Percentiles rank a stretch among this genome's conserved stretches.
Conservation (phyloP, 352 stramenopile genomes). For the Pythium dissotocum region DNA sequence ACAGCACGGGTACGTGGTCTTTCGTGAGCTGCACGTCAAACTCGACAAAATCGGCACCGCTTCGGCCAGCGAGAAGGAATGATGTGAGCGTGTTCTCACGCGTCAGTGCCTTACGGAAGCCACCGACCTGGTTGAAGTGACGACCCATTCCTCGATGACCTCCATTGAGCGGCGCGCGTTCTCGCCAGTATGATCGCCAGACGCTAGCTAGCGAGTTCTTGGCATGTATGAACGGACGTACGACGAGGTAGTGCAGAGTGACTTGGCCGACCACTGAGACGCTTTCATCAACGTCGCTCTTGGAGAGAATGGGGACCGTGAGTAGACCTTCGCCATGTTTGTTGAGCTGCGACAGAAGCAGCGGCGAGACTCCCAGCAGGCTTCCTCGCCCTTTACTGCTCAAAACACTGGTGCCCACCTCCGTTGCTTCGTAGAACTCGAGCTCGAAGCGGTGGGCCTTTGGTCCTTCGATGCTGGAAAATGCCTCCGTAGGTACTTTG, state of each 20-base stretch:
- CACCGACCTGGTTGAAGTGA: slow-evolving; percentile 69
- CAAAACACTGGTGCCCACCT: slow-evolving; percentile 9
- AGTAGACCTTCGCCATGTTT: slow-evolving; percentile 54
- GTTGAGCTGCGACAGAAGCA: slow-evolving; percentile 54
- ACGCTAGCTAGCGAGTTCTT: slow-evolving; percentile 57
- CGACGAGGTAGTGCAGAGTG: slow-evolving; percentile 49
- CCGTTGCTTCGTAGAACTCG: slow-evolving; percentile 15
- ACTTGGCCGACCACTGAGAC: slow-evolving; percentile 45
- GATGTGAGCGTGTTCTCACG: slow-evolving; percentile 79
- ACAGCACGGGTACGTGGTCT: slow-evolving; percentile 70
- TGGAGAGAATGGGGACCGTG: slow-evolving; percentile 52
- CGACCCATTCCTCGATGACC: slow-evolving; percentile 79
- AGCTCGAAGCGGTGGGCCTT: slow-evolving; percentile 38
- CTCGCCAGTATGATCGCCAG: slow-evolving; percentile 71
- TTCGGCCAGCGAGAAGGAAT: slow-evolving; percentile 66
- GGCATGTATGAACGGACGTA: slow-evolving; percentile 54
- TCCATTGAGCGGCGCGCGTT: slow-evolving; percentile 53
- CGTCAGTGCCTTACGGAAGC: slow-evolving; percentile 55
- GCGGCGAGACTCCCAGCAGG: slow-evolving; percentile 38
- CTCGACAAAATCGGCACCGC: slow-evolving; percentile 78
- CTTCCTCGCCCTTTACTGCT: slow-evolving; percentile 16
- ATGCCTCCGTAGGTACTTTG: slow-evolving; percentile 34
- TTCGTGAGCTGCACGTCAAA: slow-evolving; percentile 86
- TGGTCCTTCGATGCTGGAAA: background rate
- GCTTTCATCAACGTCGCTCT: background rate